Evolutionary conservation across 176 grass and related monocot genomes (phyloP), one percentile per base, ranked within the genome.

Genomic region (Hyparrhenia diplandra): DNA sequence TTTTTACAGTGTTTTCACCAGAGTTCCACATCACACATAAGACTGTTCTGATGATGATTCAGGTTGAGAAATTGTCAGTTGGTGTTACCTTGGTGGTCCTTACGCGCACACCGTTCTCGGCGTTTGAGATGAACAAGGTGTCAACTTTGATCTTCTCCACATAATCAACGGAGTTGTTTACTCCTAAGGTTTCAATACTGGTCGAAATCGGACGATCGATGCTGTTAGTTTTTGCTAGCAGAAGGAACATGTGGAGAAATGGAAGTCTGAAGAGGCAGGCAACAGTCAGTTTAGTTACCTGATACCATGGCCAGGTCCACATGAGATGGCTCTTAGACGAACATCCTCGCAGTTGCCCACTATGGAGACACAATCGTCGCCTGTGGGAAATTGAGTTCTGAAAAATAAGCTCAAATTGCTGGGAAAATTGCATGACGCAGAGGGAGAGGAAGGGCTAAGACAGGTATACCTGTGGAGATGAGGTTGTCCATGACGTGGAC

Each of bases 291-390:
- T n/a, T 14, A 23, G 10, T 23, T 78, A 97, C 94, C 91, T 97
- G 68, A 97, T 97, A 11, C 94, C 94, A 77, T 91, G 87, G 37
- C 94, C 91, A 78, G 94, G 87, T 49, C 91, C 94, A 39, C 94
- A 97, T 1, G 87, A 78, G 31, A 97, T 73, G 42, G 72, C 71
- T 74, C 57, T 90, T 2, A 92, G 78, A 18, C 64, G 67, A 46
- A 97, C 85, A 64, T 92, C 83, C 5, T 89, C 87, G 77, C 87
- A 92, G 40, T 90, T 94, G n/a, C 89, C 72, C 18, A 85, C 67
- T 25, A 97, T 94, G 20, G 94, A 93, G 27, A 97, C 87, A 27
- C 94, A 97, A 12, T 97, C 94, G 24, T 88, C 87, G 32, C 94
- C 94, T 97, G 70, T 39, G 37, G 37, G 42, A 67, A 62, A 63